Conservation (phyloP, 1,139 yeast genomes). For the Lodderomyces metapsilosis region DNA sequence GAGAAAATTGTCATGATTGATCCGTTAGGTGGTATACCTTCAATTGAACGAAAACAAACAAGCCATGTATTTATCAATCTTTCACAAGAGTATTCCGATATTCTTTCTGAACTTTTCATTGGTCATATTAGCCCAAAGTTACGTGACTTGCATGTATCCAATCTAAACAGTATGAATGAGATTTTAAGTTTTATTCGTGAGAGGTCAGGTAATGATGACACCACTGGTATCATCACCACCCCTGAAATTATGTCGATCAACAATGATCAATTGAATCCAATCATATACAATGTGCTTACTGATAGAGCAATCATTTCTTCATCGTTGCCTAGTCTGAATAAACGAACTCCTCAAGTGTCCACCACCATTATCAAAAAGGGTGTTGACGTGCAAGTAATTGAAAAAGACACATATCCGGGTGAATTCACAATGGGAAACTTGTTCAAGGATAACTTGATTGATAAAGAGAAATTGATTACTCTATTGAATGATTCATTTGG, state of each 20-base stretch:
- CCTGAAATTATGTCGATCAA: slow-evolving; percentile 45
- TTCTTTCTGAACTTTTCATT: slow-evolving; percentile 58
- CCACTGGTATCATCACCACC: slow-evolving; percentile 45
- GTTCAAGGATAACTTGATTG: slow-evolving; percentile 48
- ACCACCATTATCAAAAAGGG: slow-evolving; percentile 86
- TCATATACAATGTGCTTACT: slow-evolving; percentile 83
- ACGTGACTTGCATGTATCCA: slow-evolving; percentile 53
- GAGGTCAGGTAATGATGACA: slow-evolving; percentile 36
- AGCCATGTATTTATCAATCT: slow-evolving; percentile 88
- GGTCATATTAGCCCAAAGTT: slow-evolving; percentile 47
- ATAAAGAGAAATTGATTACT: slow-evolving; percentile 52
- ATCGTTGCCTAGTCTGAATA: slow-evolving; percentile 76
- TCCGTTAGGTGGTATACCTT: slow-evolving; percentile 85
- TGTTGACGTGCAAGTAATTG: slow-evolving; percentile 56
- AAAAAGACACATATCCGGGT: slow-evolving; percentile 24
- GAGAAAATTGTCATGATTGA: slow-evolving; percentile 84
- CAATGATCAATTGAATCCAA: slow-evolving; percentile 63
- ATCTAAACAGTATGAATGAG: slow-evolving; percentile 53
- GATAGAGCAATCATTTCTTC: slow-evolving; percentile 93
- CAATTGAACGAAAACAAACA: slow-evolving; percentile 73
- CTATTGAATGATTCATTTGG: slow-evolving; percentile 82
- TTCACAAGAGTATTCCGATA: slow-evolving; percentile 73
- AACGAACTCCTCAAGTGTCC: slow-evolving; percentile 60
- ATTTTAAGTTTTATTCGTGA: slow-evolving; percentile 30
- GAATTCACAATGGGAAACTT: slow-evolving; percentile 42